Conservation (phyloP, 352 stramenopile genomes). For the Nothophytophthora sp. region DNA sequence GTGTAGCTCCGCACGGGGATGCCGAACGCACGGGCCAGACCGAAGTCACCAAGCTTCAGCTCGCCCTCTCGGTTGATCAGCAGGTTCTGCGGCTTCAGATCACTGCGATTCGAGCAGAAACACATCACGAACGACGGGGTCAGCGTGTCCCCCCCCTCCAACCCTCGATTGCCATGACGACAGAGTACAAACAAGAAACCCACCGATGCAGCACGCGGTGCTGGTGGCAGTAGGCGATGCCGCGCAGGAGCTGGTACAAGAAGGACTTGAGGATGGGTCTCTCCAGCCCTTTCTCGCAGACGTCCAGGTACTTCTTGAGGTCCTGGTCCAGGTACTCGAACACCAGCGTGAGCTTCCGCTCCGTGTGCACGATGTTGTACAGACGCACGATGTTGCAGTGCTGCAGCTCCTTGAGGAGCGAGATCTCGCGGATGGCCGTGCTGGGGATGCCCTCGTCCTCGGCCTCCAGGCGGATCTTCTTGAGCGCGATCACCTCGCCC, state of each 20-base stretch:
- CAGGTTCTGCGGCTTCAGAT: constrained; percentile 99
- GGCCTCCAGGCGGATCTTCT: constrained; percentile 99
- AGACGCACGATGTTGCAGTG: constrained; percentile 99
- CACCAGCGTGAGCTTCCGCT: constrained; percentile 99
- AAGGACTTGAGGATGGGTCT: constrained; percentile 94
- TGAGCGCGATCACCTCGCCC: constrained; percentile 99
- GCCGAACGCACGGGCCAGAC: constrained; percentile 98
- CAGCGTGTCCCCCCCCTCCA: no score
- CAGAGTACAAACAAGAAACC: constrained; percentile 8
- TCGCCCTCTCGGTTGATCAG: constrained; percentile 98
- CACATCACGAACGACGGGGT: neutral
- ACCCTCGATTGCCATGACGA: no score
- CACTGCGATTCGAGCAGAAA: constrained; percentile 64
- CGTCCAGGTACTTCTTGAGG: constrained; percentile 99
- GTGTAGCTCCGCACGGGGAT: constrained; percentile 98
- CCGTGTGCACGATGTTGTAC: constrained; percentile 99
- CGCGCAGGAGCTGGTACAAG: constrained; percentile 98
- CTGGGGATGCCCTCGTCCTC: constrained; percentile 98
- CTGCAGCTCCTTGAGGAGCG: constrained; percentile 96
- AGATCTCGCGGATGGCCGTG: constrained; percentile 99
- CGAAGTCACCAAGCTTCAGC: constrained; percentile 99
- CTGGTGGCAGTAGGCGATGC: constrained; percentile 99
- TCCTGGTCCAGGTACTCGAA: constrained; percentile 99
- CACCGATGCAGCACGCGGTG: constrained; percentile 93
- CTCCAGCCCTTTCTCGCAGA: constrained; percentile 97